phyloP scores from a whole-genome alignment of 2,329 filamentous ascomycete genomes.

The Blastomyces emzantsi region DNA sequence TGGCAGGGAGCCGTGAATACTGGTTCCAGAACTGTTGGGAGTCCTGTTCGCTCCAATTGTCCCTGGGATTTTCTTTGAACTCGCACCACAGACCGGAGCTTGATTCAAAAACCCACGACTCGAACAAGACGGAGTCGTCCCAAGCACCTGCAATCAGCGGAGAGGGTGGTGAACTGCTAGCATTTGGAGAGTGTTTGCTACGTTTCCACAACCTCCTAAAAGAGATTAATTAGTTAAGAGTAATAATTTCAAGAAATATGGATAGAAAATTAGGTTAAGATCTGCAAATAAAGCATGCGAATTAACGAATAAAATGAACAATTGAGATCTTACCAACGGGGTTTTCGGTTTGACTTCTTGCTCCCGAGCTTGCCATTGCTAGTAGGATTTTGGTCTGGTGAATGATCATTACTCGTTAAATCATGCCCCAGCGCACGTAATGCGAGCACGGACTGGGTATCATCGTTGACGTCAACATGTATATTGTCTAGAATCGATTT shows the following conservation, averaged over 20 bases:
- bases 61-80: constrained; percentile 3
- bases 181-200: neutral
- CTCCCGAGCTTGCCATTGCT: neutral
- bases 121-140: neutral
- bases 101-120: constrained; percentile 9
- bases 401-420: neutral
- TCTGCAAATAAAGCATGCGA: too few relatives aligned
- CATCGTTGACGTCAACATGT: neutral
- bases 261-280: neutral
- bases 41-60: neutral
- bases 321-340: neutral
- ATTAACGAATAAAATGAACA: too few relatives aligned
- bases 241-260: neutral
- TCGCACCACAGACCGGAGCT: neutral
- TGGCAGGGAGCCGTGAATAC: constrained; percentile 9
- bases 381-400: neutral
- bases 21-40: constrained; percentile 1
- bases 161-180: neutral
- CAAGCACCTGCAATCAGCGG: neutral
- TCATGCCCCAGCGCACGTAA: neutral
- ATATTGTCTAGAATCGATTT: constrained; percentile 9
- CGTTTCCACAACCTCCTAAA: neutral
- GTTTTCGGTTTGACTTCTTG: neutral
- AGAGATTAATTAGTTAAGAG: neutral
- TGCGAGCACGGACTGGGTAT: neutral